Conservation (phyloP, 2,329 filamentous ascomycete genomes). For the Allantophomopsis cytisporea region DNA sequence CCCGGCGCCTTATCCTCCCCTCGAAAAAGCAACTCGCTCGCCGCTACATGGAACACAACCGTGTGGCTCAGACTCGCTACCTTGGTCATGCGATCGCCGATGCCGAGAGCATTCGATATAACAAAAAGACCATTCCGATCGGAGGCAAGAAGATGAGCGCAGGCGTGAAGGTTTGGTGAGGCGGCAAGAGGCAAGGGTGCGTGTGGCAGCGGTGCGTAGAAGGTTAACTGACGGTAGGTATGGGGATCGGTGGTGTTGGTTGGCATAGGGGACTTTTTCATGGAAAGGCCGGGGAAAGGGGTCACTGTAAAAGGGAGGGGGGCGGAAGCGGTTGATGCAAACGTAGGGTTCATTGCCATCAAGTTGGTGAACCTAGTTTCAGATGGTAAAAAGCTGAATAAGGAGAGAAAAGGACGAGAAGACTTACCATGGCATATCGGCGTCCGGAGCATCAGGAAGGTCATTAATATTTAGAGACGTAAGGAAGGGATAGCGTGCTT, state of each 20-base stretch:
- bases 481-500: slow-evolving; percentile 5
- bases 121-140: slow-evolving; percentile 40
- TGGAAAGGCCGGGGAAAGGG: slow-evolving; percentile 9
- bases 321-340: no score
- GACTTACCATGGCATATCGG: slow-evolving; percentile 11
- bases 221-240: slow-evolving; percentile 26
- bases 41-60: slow-evolving; percentile 30
- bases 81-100: slow-evolving; percentile 21
- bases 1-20: slow-evolving; percentile 20
- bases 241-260: slow-evolving; percentile 33
- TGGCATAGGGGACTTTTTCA: slow-evolving; percentile 32
- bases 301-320: slow-evolving; percentile 14
- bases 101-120: slow-evolving; percentile 32
- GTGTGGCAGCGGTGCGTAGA: slow-evolving; percentile 18
- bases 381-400: background rate
- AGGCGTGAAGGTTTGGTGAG: slow-evolving; percentile 38
- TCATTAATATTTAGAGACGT: slow-evolving; percentile 1
- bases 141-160: slow-evolving; percentile 41
- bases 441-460: slow-evolving; percentile 2
- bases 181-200: slow-evolving; percentile 25
- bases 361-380: background rate
- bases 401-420: background rate
- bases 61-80: slow-evolving; percentile 33
- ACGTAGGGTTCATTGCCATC: background rate
- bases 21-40: slow-evolving; percentile 24